Percentiles rank a stretch among this genome's conserved stretches.
Conservation (phyloP, 2,329 filamentous ascomycete species). For the Cladosporium sp. region DNA sequence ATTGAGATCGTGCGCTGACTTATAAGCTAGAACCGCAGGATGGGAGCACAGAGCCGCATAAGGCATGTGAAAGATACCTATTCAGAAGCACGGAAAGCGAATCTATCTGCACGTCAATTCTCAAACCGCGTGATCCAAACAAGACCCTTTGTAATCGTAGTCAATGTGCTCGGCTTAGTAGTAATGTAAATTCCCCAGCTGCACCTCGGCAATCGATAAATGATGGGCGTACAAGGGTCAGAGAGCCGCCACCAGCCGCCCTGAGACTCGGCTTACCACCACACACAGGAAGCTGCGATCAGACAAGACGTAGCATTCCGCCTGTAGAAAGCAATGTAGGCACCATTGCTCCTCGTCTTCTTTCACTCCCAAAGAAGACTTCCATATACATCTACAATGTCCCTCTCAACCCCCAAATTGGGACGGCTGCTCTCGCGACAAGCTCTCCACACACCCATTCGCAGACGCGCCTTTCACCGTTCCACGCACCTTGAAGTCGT, state of each 20-base stretch:
- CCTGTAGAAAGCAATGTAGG: slow-evolving; percentile 8
- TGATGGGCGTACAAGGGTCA: not conserved
- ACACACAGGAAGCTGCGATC: not conserved
- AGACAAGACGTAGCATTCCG: slow-evolving; percentile 8
- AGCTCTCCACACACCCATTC: not conserved
- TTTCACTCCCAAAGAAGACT: not conserved
- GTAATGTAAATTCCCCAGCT: not conserved
- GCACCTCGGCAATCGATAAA: slow-evolving; percentile 1
- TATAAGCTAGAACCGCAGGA: no score
- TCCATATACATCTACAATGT: not conserved
- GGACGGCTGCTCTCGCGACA: slow-evolving; percentile 6
- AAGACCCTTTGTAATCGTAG: not conserved
- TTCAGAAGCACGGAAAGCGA: no score
- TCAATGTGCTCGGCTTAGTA: not conserved
- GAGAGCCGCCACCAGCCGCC: slow-evolving; percentile 6
- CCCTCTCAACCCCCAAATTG: slow-evolving; percentile 1
- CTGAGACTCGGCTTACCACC: slow-evolving; percentile 9
- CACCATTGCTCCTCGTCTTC: slow-evolving; percentile 1
- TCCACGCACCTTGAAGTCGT: slow-evolving; percentile 43
- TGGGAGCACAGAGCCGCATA: no score
- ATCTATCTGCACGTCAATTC: not conserved
- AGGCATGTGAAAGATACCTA: no score
- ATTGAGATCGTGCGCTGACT: no score
- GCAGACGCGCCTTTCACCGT: slow-evolving; percentile 22
- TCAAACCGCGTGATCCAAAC: not conserved